A percentile compares a stretch with the other conserved stretches of the same genome.
phyloP scores from a whole-genome alignment of 257 asterid genomes.

The Scutellaria barbata region DNA sequence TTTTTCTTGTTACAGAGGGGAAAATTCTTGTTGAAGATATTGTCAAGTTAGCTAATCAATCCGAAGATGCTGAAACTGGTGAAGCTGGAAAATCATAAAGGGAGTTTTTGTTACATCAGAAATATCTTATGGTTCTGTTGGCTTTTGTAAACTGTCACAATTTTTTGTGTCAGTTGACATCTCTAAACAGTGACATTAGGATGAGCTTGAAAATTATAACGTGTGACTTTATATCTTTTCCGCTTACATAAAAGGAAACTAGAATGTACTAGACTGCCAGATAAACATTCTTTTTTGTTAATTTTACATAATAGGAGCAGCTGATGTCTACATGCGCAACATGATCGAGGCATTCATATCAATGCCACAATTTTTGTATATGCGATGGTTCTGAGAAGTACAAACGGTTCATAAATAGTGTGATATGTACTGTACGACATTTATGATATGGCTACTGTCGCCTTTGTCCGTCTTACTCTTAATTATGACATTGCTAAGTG shows the following conservation, averaged over 20 bases:
- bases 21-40: slow-evolving; percentile 93
- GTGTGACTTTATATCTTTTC: slow-evolving; percentile 24
- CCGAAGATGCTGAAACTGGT: slow-evolving; percentile 59
- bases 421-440: not conserved
- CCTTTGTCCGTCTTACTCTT: not conserved
- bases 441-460: slow-evolving; percentile 3
- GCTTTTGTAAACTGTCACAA: slow-evolving; percentile 2
- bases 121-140: slow-evolving; percentile 16
- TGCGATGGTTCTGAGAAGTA: slow-evolving; percentile 29
- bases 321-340: slow-evolving; percentile 23
- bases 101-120: slow-evolving; percentile 14
- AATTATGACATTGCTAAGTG: not conserved
- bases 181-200: slow-evolving; percentile 10
- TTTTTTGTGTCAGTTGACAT: slow-evolving; percentile 27
- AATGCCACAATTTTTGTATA: slow-evolving; percentile 34
- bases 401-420: slow-evolving; percentile 15
- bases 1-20: slow-evolving; percentile 62
- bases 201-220: slow-evolving; percentile 23
- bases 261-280: slow-evolving; percentile 30
- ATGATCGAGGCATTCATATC: slow-evolving; percentile 23
- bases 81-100: slow-evolving; percentile 55
- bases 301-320: slow-evolving; percentile 22
- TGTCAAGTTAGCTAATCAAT: slow-evolving; percentile 66
- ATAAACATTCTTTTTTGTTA: slow-evolving; percentile 26
- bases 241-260: slow-evolving; percentile 29